Conservation (phyloP, 371 early-diverging fungal genomes). For the Entomophthora muscae region DNA sequence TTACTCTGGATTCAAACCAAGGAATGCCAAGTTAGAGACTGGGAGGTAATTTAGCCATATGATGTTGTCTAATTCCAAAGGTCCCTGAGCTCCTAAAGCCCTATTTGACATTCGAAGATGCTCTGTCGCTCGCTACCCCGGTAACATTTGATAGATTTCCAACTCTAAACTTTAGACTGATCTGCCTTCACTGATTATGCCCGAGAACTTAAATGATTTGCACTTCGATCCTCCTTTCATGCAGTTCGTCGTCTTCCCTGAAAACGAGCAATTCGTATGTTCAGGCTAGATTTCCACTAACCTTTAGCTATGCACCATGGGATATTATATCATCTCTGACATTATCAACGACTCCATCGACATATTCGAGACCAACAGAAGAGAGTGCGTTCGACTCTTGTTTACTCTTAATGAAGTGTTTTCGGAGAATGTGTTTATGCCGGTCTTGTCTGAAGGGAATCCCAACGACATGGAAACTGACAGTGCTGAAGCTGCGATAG, state of each 20-base stretch:
- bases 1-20: slow-evolving; percentile 46
- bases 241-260: slow-evolving; percentile 13
- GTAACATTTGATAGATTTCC: not conserved
- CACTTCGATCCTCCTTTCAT: slow-evolving; percentile 11
- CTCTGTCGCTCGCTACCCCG: not conserved
- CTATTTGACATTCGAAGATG: not conserved
- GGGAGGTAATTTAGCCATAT: slow-evolving; percentile 25
- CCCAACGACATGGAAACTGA: slow-evolving; percentile 12
- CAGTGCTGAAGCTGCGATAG: too few relatives aligned
- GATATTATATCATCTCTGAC: slow-evolving; percentile 26
- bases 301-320: slow-evolving; percentile 33
- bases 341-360: slow-evolving; percentile 51
- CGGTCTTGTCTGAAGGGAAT: slow-evolving; percentile 9
- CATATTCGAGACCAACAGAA: slow-evolving; percentile 60
- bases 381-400: slow-evolving; percentile 56
- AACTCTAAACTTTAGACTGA: not conserved
- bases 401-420: slow-evolving; percentile 35
- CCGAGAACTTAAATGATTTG: slow-evolving; percentile 39
- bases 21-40: slow-evolving; percentile 29
- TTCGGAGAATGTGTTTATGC: slow-evolving; percentile 22
- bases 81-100: not conserved
- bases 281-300: slow-evolving; percentile 9
- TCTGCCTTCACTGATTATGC: slow-evolving; percentile 22
- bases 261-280: slow-evolving; percentile 11
- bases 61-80: not conserved